Percentiles rank a stretch among this genome's conserved stretches.
Conservation (phyloP, 73 alveolate genomes). For the Symbiodinium pilosum region DNA sequence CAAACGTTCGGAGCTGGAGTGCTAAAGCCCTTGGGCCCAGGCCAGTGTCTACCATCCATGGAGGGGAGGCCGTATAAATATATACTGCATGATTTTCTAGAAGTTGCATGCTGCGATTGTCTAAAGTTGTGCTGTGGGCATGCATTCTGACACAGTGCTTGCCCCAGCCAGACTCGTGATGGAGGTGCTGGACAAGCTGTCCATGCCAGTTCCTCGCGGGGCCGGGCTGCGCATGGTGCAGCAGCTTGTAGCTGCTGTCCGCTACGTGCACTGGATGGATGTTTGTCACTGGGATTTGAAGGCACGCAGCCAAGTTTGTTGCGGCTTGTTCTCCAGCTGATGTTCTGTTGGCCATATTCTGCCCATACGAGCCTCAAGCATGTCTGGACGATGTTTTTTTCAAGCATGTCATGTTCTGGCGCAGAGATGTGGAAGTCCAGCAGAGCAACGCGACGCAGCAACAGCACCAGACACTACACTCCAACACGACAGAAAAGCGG, state of each 20-base stretch:
- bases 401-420: too few relatives aligned
- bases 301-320: neutral
- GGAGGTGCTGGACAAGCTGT: neutral
- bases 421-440: too few relatives aligned
- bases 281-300: neutral
- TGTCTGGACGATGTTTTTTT: too few relatives aligned
- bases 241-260: neutral
- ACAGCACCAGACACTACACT: neutral
- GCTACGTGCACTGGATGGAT: neutral
- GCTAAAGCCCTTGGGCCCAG: too few relatives aligned
- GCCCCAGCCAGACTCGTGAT: neutral
- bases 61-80: too few relatives aligned
- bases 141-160: too few relatives aligned
- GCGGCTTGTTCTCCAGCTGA: too few relatives aligned
- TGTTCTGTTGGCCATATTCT: neutral
- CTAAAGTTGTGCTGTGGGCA: too few relatives aligned
- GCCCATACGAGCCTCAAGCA: neutral
- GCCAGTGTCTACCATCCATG: too few relatives aligned
- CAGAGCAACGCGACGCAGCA: neutral
- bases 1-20: too few relatives aligned
- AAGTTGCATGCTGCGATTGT: too few relatives aligned
- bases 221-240: neutral
- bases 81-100: too few relatives aligned
- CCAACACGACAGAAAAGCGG: neutral
- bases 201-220: neutral